Base-by-base conservation (phyloP, 306 rosid species). In the Coriaria nepalensis region DNA sequence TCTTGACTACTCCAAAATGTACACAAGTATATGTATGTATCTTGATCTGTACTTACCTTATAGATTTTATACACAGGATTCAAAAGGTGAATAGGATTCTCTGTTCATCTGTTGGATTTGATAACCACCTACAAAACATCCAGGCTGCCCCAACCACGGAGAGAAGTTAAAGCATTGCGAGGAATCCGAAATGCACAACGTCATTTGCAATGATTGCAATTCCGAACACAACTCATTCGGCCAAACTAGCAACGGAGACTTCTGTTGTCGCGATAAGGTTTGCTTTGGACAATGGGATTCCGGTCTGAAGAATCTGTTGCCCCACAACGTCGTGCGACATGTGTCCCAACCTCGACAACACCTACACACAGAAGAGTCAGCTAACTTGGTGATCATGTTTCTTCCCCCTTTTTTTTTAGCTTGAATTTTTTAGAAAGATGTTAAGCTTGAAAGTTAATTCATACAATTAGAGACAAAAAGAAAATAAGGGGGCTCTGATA, bases 241-340 rank as follows among this genome's bases (percentile, higher is more conserved):
- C 98, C 70, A 92, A 67, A 66, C 98, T 92, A 40, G 94, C 96
- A 6, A 85, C 86, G 4, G 96, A 90, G 41, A 92, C 81, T 75
- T 92, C 98, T 10, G 93, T 92, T 11, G 98, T 73, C 60, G 93
- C 93, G 43, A 85, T 92, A 63, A 92, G 75, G 71, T 85, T 82
- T 49, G 94, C 95, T 77, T 92, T 85, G 13, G 94, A 80, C n/a
- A 93, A 67, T 15, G 96, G 98, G 68, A 85, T 82, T 41, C 94
- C 94, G 11, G 88, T 92, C 61, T 92, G 98, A 52, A 85, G 72
- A 73, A 92, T 92, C 71, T 92, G 98, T 4, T 79, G 92, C 64
- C 83, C 96, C 45, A 82, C 96, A 38, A 92, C 94, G 61, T 82
- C 90, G 6, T 92, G 85, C 36, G 98, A 92, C 94, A 82, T 82